These are phyloP conservation scores for Incumbomyces lentus DNA, from an alignment of 2,329 filamentous ascomycete genomes.

Conservation along the genomic window DNA sequence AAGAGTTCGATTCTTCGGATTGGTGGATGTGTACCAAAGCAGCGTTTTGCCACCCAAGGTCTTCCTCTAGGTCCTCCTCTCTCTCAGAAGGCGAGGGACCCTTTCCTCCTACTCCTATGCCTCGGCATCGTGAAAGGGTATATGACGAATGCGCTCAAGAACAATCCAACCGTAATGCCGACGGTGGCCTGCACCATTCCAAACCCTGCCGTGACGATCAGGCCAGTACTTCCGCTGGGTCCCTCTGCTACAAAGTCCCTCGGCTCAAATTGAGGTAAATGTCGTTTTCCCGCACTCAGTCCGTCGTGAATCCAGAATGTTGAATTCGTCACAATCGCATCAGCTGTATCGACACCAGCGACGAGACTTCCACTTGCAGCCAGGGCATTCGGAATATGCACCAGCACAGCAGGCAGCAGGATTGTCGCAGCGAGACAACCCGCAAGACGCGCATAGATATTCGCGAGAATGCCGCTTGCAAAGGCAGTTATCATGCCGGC, in stretches of 20 bases:
- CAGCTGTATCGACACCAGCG: neutral
- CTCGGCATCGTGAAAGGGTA: constrained; percentile 43
- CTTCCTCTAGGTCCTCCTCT: too few relatives aligned
- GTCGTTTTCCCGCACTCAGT: neutral
- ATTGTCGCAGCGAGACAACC: constrained; percentile 74
- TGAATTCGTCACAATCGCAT: constrained; percentile 3
- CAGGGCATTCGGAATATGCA: constrained; percentile 51
- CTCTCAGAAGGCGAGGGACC: too few relatives aligned
- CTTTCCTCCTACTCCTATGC: constrained; percentile 15
- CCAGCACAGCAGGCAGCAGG: constrained; percentile 77
- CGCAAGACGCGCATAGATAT: constrained; percentile 59
- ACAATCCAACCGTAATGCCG: constrained; percentile 42
- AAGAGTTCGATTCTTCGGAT: too few relatives aligned
- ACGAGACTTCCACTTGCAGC: constrained; percentile 39
- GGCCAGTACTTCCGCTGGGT: constrained; percentile 1
- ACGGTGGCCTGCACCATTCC: constrained; percentile 45
- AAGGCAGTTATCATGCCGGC: constrained; percentile 69
- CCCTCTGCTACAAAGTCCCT: neutral
- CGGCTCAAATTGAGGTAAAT: neutral
- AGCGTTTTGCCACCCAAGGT: too few relatives aligned
- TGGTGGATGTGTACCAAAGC: too few relatives aligned
- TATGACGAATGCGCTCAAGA: constrained; percentile 40
- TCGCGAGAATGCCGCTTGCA: constrained; percentile 64
- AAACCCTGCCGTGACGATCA: constrained; percentile 9
- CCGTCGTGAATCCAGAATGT: neutral